A percentile compares a stretch with the other conserved stretches of the same genome.
These are phyloP conservation scores for Ophiostoma australiae DNA, from an alignment of 2,329 filamentous ascomycete genomes.

Conservation along the genomic window DNA sequence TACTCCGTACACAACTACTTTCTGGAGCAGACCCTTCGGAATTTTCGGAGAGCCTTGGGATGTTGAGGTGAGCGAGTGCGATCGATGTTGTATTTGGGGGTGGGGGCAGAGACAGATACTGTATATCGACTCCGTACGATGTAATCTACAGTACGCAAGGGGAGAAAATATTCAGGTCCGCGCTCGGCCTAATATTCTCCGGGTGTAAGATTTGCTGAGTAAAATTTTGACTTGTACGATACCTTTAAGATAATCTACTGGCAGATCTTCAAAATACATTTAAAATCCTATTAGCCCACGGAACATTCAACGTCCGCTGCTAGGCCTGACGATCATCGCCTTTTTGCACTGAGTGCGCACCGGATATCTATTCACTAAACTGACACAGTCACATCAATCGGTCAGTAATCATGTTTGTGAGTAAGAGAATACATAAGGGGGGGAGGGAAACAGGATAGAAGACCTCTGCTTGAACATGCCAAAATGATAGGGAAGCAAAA, in stretches of 20 bases:
- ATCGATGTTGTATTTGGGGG: too few species aligned
- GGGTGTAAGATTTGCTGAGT: background rate
- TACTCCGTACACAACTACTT: too few species aligned
- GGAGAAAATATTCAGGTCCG: background rate
- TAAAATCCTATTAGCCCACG: background rate
- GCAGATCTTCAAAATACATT: background rate
- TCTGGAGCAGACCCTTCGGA: too few species aligned
- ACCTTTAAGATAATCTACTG: background rate
- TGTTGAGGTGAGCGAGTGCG: too few species aligned
- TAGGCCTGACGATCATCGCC: background rate
- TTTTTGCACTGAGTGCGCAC: background rate
- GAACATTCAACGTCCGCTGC: background rate
- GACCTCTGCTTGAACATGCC: background rate
- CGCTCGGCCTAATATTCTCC: background rate
- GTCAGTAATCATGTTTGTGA: background rate
- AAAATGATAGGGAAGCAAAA: background rate
- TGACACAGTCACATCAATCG: background rate
- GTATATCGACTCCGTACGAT: too few species aligned
- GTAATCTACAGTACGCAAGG: too few species aligned
- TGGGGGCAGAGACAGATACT: too few species aligned
- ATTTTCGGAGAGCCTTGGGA: too few species aligned
- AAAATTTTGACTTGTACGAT: background rate
- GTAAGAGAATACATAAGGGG: background rate
- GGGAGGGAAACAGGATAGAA: background rate
- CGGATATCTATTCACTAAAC: too few species aligned